Base-by-base conservation (phyloP, 2,329 filamentous ascomycete genomes). In the Chalaropsis thielavioides region DNA sequence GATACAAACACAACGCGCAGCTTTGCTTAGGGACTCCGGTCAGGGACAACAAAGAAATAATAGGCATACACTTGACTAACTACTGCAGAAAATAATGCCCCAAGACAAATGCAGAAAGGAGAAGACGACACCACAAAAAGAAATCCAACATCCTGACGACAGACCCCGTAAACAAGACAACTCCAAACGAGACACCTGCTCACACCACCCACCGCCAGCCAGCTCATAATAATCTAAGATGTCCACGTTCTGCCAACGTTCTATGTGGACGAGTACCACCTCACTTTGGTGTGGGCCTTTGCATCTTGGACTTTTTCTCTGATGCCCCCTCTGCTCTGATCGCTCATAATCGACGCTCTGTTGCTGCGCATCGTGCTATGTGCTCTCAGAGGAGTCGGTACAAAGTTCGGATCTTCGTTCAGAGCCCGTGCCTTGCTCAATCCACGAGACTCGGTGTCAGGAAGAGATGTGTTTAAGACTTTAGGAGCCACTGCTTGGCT, bases 301-400 rank as follows among this genome's bases (percentile, higher is more conserved):
- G 46, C 44, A 51, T 67, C 60, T 19, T 65, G 41, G 22, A 63
- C 59, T 24, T 51, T 51, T 17, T 27, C 63, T 59, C 63, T 62
- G 19, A 67, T 61, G n/a, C 5, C 17, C 22, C 51, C 46, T 19
- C 63, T 49, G 22, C 58, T 66, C 15, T 59, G 65, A 24, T 66
- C 58, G 44, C 65, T 66, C 65, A 64, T 62, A 24, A 64, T 66
- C 11, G 62, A 66, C 22, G 65, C 65, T 60, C 65, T 46, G 44
- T 66, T 66, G 41, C 61, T 64, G 11, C 65, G 65, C 65, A 66
- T 66, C 1, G 65, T 66, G 22, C 61, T 61, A 38, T 66, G 62
- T n/a, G 65, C 62, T 24, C 62, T 61, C 13, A 64, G 40, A 6
- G 65, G 65, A 4, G 62, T 41, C 11, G 65, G 58, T 15, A 56